Evolutionary conservation across 176 grass and related monocot genomes (phyloP).

Genomic region (Elymus sibiricus): DNA sequence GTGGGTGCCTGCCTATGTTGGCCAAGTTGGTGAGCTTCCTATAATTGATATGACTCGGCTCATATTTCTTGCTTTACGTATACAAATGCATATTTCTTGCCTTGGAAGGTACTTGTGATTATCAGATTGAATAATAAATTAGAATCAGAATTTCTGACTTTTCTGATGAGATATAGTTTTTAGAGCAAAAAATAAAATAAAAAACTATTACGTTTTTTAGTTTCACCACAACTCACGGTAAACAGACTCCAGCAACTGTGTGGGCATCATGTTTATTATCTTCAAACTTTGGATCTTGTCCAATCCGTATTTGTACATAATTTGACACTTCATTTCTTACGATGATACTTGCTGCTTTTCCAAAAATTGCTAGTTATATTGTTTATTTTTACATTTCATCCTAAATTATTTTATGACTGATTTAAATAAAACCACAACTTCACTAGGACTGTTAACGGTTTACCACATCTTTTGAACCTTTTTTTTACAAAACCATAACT

Average conservation of each 20-base stretch:
- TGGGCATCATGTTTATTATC: not conserved
- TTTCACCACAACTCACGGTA: not conserved
- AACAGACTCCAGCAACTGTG: not conserved
- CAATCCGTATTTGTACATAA: not conserved
- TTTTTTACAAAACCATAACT: no score
- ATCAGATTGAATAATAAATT: not conserved
- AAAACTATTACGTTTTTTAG: not conserved
- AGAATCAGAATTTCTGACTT: not conserved
- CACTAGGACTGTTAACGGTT: no score
- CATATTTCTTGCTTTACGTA: no score
- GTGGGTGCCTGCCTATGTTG: slow-evolving; percentile 80
- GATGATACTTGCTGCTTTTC: not conserved
- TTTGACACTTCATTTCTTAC: not conserved
- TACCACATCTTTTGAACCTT: no score
- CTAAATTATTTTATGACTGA: no score
- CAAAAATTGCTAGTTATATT: not conserved
- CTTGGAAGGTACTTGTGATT: not conserved
- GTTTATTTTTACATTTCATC: not conserved
- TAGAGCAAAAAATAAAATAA: not conserved
- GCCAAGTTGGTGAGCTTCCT: slow-evolving; percentile 68
- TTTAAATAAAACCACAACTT: no score
- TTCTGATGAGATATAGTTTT: not conserved
- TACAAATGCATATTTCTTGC: no score
- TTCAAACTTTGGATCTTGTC: not conserved
- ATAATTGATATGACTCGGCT: not conserved